These are phyloP conservation scores for Verticillium isaacii DNA, from an alignment of 2,329 filamentous ascomycete genomes.

Conservation along the genomic window DNA sequence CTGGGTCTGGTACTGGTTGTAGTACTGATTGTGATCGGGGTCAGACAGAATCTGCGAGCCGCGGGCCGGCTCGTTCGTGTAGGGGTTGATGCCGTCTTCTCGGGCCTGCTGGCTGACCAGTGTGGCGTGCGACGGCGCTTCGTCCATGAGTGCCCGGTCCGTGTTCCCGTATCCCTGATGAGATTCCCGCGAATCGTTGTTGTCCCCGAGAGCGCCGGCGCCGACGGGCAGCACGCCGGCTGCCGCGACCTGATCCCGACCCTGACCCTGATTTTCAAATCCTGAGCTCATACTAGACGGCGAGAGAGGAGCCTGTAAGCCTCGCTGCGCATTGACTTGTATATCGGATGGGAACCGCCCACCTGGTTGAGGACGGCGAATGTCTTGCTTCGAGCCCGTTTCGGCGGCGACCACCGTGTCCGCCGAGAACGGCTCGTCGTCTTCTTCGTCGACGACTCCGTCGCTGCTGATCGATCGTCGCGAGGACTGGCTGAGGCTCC, in stretches of 20 bases:
- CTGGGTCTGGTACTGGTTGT: slow-evolving; percentile 2
- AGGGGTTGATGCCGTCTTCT: slow-evolving; percentile 54
- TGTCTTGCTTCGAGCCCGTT: slow-evolving; percentile 44
- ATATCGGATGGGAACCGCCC: slow-evolving; percentile 96
- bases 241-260: slow-evolving; percentile 35
- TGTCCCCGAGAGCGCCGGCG: not conserved
- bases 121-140: slow-evolving; percentile 45
- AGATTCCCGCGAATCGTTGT: slow-evolving; percentile 1
- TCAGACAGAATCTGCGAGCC: slow-evolving; percentile 1
- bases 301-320: slow-evolving; percentile 74
- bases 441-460: slow-evolving; percentile 70
- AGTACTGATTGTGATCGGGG: not conserved
- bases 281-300: slow-evolving; percentile 79
- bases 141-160: slow-evolving; percentile 38
- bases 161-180: slow-evolving; percentile 41
- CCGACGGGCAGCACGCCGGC: not conserved
- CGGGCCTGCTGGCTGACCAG: slow-evolving; percentile 45
- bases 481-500: slow-evolving; percentile 68
- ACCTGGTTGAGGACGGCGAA: slow-evolving; percentile 79
- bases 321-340: slow-evolving; percentile 71
- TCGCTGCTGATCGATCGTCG: slow-evolving; percentile 65
- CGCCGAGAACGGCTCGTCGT: slow-evolving; percentile 58
- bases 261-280: slow-evolving; percentile 42
- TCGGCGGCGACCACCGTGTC: slow-evolving; percentile 47
- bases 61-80: slow-evolving; percentile 42